These are phyloP conservation scores for Citeromyces nyonsensis DNA, from an alignment of 805 yeast species.

Conservation along the genomic window DNA sequence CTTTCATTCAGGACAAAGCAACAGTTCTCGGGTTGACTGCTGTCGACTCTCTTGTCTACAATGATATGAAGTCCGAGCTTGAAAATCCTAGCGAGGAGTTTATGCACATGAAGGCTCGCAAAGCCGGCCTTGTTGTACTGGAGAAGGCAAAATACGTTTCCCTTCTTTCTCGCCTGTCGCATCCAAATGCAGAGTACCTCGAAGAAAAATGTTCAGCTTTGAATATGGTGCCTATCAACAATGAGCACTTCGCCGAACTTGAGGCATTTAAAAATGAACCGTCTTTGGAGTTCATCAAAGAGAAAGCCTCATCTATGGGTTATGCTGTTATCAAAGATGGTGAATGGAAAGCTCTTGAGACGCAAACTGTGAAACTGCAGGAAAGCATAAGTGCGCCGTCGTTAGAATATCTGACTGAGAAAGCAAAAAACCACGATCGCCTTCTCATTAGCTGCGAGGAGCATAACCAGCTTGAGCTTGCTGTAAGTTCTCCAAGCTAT, in stretches of 20 bases:
- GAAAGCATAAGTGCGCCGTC: too few relatives aligned
- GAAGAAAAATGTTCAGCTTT: not conserved
- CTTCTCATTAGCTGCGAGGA: too few relatives aligned
- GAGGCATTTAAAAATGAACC: not conserved
- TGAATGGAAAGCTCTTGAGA: not conserved
- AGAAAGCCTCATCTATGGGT: not conserved
- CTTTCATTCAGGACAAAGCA: too few relatives aligned
- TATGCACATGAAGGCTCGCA: not conserved
- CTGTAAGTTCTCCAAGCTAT: too few relatives aligned
- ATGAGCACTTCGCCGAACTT: not conserved
- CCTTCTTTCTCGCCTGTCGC: slow-evolving; percentile 2
- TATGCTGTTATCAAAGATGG: not conserved
- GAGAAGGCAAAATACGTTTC: slow-evolving; percentile 4
- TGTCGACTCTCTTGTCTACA: slow-evolving; percentile 17
- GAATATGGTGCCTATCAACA: not conserved
- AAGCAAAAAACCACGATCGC: too few relatives aligned
- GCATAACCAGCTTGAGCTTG: too few relatives aligned
- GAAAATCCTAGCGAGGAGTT: slow-evolving; percentile 1
- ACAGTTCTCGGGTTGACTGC: slow-evolving; percentile 14
- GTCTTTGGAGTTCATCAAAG: not conserved
- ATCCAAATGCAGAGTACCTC: not conserved
- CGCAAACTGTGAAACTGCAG: too few relatives aligned
- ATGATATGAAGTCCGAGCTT: slow-evolving; percentile 5
- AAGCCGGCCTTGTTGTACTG: slow-evolving; percentile 5
- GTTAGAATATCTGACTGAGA: too few relatives aligned